Base-by-base conservation (phyloP, 225 moss, liverwort and hornwort genomes). In the Bryum argenteum region DNA sequence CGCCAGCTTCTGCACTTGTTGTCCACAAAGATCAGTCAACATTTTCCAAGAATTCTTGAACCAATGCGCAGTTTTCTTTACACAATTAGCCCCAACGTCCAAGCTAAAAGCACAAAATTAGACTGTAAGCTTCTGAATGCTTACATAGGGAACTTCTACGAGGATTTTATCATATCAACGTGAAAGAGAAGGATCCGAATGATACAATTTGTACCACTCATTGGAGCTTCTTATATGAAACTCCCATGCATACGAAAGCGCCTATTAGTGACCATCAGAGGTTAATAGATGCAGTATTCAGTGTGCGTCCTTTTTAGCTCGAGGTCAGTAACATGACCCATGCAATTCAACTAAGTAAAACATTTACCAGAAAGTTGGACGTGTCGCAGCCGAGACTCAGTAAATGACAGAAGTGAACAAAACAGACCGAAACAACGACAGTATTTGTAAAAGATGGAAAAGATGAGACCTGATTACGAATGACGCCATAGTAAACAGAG, bases 401-500 rank as follows among this genome's bases (percentile, higher is more conserved):
- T 2, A 5, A 33, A 33, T 33, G 33, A 61, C 47, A 66, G 22
- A n/a, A 76, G n/a, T 66, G 17, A 10, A 28, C 40, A 61, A 55
- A 43, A 58, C 45, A 77, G 24, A 19, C 41, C 57, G n/a, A 45
- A 17, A 67, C 18, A 22, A 13, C 19, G 19, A 33, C 33, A 33
- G 33, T 6, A 15, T 71, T 71, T 67, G 52, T 57, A 43, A 38
- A 28, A 63, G 54, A 55, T 59, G 38, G n/a, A 69, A 71, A 16
- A 45, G 44, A 73, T 33, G 37, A 73, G 66, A 94, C 94, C 94
- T 94, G 90, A 70, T 80, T 80, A 58, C 88, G 88, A 56, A 97
- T 82, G 60, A 83, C 61, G 40, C 90, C 97, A 53, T 81, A 80
- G 71, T 90, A 97, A 70, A 97, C 97, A 73, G 89, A 72, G 42